Conservation (phyloP, 495 filamentous ascomycete species). For the Podospora tetraspora region DNA sequence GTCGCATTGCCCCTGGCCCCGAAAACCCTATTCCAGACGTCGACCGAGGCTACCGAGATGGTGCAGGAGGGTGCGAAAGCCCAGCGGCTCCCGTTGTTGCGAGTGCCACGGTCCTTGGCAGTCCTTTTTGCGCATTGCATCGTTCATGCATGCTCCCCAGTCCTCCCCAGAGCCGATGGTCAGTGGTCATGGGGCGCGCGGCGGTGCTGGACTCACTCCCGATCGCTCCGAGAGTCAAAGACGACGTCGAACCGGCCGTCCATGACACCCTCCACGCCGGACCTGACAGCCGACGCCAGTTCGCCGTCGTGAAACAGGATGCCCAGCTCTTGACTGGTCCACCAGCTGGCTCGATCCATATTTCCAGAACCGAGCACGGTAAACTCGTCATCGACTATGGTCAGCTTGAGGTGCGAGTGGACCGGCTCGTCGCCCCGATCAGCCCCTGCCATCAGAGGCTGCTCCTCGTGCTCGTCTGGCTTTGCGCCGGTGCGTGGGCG, state of each 20-base stretch:
- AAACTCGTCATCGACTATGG: conserved; percentile 55
- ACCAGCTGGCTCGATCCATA: conserved; percentile 72
- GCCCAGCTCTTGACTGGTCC: conserved; percentile 71
- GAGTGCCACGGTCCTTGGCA: neutral
- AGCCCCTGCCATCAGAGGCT: conserved; percentile 1
- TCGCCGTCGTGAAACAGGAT: conserved; percentile 52
- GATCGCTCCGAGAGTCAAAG: conserved; percentile 27
- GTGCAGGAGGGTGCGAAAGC: neutral
- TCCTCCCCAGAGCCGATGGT: neutral
- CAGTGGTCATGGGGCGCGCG: neutral
- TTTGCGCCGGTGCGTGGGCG: conserved; percentile 13
- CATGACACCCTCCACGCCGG: conserved; percentile 39
- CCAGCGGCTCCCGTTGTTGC: neutral
- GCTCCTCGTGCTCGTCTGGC: neutral
- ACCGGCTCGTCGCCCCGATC: conserved; percentile 45
- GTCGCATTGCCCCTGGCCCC: conserved; percentile 18
- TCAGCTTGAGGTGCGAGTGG: conserved; percentile 67
- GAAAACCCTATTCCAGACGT: conserved; percentile 9
- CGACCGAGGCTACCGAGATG: conserved; percentile 18
- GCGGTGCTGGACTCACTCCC: conserved; percentile 5
- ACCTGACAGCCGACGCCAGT: conserved; percentile 41
- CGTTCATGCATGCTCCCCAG: neutral
- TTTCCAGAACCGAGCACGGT: conserved; percentile 68
- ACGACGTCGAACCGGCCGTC: conserved; percentile 36
- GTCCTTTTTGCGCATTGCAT: neutral